phyloP scores from a whole-genome alignment of 441 rosid species.

The Erodium moschatum region DNA sequence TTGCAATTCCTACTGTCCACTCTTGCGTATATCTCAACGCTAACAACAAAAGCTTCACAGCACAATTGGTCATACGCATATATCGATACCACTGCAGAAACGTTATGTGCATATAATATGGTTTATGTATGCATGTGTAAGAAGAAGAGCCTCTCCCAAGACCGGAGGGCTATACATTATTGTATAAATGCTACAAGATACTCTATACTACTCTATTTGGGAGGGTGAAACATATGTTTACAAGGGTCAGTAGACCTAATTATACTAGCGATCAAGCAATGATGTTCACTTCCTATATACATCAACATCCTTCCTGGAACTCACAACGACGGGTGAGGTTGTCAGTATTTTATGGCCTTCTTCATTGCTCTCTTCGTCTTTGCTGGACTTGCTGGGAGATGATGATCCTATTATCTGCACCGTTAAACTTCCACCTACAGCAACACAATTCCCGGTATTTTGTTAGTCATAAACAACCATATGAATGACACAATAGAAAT shows the following conservation, averaged over 20 bases:
- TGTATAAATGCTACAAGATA: not conserved
- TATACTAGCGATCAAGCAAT: no score
- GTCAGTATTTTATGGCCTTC: constrained; percentile 20
- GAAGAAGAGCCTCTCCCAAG: not conserved
- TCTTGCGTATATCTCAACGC: no score
- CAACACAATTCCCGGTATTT: not conserved
- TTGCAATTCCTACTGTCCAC: no score
- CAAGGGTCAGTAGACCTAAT: no score
- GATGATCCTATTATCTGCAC: constrained; percentile 44
- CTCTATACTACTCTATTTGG: not conserved
- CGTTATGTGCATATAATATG: not conserved
- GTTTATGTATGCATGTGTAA: not conserved
- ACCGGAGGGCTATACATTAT: no score
- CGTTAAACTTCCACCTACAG: constrained; percentile 46
- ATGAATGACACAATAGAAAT: no score
- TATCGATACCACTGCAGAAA: no score
- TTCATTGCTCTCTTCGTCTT: constrained; percentile 18
- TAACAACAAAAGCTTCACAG: no score
- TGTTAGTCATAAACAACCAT: no score
- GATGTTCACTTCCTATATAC: not conserved
- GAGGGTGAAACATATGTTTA: not conserved
- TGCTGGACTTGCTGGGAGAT: constrained; percentile 15
- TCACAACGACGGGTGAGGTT: constrained; percentile 28
- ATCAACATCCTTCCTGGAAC: constrained; percentile 27
- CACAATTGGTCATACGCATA: no score